Base-by-base conservation (phyloP, 805 yeast genomes). In the Hanseniaspora valbyensis region DNA sequence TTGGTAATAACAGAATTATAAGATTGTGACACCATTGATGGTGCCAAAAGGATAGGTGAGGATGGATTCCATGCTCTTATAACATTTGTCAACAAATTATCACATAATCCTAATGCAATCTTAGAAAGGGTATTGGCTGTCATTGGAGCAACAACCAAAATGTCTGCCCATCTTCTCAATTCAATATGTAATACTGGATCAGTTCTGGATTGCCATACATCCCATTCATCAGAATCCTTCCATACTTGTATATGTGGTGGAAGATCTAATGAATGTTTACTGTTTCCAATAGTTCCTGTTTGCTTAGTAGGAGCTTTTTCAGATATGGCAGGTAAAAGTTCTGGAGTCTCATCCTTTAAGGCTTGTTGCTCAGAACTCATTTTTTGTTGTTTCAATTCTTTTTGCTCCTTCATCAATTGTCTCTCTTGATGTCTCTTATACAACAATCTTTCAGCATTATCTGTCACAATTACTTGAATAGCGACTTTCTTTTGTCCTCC, bases 131-230 rank as follows among this genome's bases (percentile, higher is more conserved):
- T 83, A 64, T 92, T 92, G 5, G 97, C 96, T 14, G 95, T 82
- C 57, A 90, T 70, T 13, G 98, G 98, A n/a, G 95, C 95, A 40
- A 90, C 83, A 21, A 92, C 75, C 44, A 92, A 71, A 39, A 92
- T 79, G 66, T 90, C 96, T 1, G 97, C 97, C 97, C 97, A 90
- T 55, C 95, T 78, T 54, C 97, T 79, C 53, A 90, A 71, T 67
- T 92, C 97, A 57, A 90, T 88, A 67, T 90, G 97, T 56, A 92
- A 71, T 33, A 92, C 95, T 1, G 97, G 96, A 65, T 92, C 97
- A 50, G 80, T 72, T 54, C 94, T 73, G 41, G 71, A 66, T 58
- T 80, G 80, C 83, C 96, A 90, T n/a, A 81, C 78, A 30, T 69
- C 69, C 98, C 98, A 90, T 66, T 90, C 97, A 63, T 92, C 98